Percentiles rank a stretch among this genome's conserved stretches.
These are phyloP conservation scores for Heterococcus sp. DNA, from an alignment of 108 stramenopile genomes.

Conservation along the genomic window DNA sequence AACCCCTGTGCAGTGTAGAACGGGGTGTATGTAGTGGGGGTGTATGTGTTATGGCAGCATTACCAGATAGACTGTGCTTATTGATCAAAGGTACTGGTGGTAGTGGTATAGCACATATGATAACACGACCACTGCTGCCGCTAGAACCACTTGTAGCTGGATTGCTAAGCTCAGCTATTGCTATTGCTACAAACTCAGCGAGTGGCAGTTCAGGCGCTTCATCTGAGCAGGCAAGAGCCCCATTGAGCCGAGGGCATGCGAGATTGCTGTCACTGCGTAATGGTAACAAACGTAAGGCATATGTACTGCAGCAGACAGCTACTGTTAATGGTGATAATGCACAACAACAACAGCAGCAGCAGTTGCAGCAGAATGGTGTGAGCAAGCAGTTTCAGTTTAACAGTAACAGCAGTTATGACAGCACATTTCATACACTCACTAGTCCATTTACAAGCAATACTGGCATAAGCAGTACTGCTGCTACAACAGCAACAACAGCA, in stretches of 20 bases:
- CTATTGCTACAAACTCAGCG: background rate
- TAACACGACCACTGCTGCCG: slow-evolving; percentile 25
- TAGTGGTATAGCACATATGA: slow-evolving; percentile 7
- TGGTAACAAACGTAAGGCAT: no score
- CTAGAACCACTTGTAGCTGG: slow-evolving; percentile 29
- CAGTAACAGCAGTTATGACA: no score
- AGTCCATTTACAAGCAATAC: no score
- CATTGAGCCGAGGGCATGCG: background rate
- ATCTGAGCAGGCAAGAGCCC: background rate
- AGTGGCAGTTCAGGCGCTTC: background rate
- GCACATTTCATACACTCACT: no score
- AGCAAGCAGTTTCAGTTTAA: no score
- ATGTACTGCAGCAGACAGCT: no score
- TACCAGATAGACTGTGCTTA: slow-evolving; percentile 27
- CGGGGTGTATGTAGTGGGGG: slow-evolving; percentile 13
- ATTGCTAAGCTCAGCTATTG: background rate
- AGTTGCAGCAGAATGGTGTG: no score
- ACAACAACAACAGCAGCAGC: no score
- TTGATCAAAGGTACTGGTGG: slow-evolving; percentile 15
- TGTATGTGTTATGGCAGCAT: slow-evolving; percentile 5
- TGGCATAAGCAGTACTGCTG: background rate
- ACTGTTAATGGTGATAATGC: no score
- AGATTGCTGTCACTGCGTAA: background rate
- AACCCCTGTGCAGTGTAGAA: slow-evolving; percentile 27
- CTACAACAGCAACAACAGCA: background rate